A percentile compares a stretch with the other conserved stretches of the same genome.
phyloP scores from a whole-genome alignment of 768 basidiomycete species.

The Astraeus odoratus region DNA sequence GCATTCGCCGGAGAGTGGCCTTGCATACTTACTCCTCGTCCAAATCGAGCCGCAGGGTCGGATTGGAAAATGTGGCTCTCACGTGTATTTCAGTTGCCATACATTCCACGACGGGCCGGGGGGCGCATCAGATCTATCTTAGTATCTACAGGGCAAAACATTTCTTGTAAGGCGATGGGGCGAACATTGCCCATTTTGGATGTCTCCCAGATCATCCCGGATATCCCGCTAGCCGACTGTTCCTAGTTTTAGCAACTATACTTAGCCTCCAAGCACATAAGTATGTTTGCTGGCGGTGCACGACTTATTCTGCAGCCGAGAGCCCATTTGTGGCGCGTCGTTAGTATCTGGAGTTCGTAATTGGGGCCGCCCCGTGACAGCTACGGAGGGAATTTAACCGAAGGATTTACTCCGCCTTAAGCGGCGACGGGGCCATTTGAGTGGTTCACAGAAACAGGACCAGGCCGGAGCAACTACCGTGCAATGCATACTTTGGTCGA shows the following conservation, averaged over 20 bases:
- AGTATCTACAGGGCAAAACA: slow-evolving; percentile 11
- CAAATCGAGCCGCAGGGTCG: slow-evolving; percentile 26
- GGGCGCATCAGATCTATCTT: slow-evolving; percentile 23
- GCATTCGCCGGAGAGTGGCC: background rate
- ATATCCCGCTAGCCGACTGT: background rate
- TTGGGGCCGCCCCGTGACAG: background rate
- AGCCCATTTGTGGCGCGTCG: no score
- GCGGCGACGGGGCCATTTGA: background rate
- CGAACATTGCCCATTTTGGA: background rate
- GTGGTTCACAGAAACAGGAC: background rate
- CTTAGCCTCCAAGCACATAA: background rate
- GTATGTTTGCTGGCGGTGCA: background rate
- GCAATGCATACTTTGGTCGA: slow-evolving; percentile 11
- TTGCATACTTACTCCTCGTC: slow-evolving; percentile 3
- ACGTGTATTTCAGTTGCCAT: slow-evolving; percentile 26
- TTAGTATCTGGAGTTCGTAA: background rate
- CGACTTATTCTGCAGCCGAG: no score
- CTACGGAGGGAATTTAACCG: background rate
- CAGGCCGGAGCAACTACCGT: background rate
- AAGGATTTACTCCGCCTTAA: background rate
- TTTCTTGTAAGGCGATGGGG: background rate
- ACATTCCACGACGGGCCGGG: slow-evolving; percentile 15
- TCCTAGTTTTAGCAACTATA: background rate
- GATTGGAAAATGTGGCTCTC: slow-evolving; percentile 27
- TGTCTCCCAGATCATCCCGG: background rate